These are phyloP conservation scores for Pleurostoma richardsiae DNA, from an alignment of 2,329 filamentous ascomycete species.

Conservation along the genomic window DNA sequence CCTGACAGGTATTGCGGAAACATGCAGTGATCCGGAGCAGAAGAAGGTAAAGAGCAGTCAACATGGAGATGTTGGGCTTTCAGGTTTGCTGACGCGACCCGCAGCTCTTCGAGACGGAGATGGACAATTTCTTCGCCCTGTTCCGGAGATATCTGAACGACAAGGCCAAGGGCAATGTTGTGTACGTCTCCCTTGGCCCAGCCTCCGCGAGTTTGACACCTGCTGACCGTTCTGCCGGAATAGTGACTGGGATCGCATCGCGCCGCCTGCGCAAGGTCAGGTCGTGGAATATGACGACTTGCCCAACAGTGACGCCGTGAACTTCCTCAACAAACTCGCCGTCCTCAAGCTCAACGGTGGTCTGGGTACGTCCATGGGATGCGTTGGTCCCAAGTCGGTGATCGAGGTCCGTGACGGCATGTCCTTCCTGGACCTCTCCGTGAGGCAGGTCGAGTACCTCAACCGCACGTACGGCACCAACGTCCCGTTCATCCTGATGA, in stretches of 20 bases:
- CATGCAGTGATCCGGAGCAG: slow-evolving; percentile 73
- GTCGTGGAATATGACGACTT: slow-evolving; percentile 93
- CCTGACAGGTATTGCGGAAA: slow-evolving; percentile 87
- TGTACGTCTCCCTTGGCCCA: slow-evolving; percentile 43
- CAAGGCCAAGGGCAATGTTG: slow-evolving; percentile 94
- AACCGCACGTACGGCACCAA: slow-evolving; percentile 98
- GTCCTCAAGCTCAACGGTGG: slow-evolving; percentile 99
- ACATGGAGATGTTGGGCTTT: neutral
- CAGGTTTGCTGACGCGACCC: slow-evolving; percentile 8
- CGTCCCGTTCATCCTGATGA: slow-evolving; percentile 98
- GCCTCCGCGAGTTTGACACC: slow-evolving; percentile 11
- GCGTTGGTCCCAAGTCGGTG: slow-evolving; percentile 97
- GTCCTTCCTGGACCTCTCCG: slow-evolving; percentile 98
- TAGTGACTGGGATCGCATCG: slow-evolving; percentile 95
- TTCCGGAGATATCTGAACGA: slow-evolving; percentile 98
- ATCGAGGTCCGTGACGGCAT: slow-evolving; percentile 99
- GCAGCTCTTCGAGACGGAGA: slow-evolving; percentile 94
- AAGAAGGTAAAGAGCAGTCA: slow-evolving; percentile 64
- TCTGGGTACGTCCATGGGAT: slow-evolving; percentile 99
- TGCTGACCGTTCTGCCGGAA: neutral
- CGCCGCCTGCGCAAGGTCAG: slow-evolving; percentile 86
- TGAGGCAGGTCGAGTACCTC: slow-evolving; percentile 97
- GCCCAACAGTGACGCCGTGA: slow-evolving; percentile 81
- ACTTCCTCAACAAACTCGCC: slow-evolving; percentile 94
- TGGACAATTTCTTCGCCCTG: slow-evolving; percentile 99